Evolutionary conservation across 805 yeast species (phyloP).

Genomic region (Candida nanaspora): DNA sequence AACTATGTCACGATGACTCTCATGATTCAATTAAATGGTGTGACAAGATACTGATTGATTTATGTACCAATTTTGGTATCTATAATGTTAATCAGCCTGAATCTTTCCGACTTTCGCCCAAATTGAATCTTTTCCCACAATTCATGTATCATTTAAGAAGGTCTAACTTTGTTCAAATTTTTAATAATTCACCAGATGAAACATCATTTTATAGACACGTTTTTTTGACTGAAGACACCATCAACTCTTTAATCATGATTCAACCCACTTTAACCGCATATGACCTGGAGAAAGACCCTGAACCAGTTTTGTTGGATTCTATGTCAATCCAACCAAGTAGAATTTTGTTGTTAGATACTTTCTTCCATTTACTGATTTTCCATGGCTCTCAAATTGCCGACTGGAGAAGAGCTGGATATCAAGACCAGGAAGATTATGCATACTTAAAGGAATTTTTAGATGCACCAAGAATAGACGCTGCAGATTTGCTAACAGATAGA

Average conservation of each 20-base stretch:
- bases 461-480: conserved; percentile 58
- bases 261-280: conserved; percentile 62
- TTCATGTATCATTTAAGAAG: conserved; percentile 62
- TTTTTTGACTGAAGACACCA: conserved; percentile 53
- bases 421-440: conserved; percentile 51
- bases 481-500: conserved; percentile 55
- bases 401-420: conserved; percentile 61
- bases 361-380: conserved; percentile 60
- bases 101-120: conserved; percentile 42
- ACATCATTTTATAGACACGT: conserved; percentile 58
- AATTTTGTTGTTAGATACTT: conserved; percentile 56
- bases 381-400: conserved; percentile 63
- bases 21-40: conserved; percentile 41
- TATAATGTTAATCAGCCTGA: conserved; percentile 39
- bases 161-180: conserved; percentile 57
- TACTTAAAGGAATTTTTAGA: conserved; percentile 54
- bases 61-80: conserved; percentile 39
- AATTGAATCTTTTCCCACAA: conserved; percentile 54
- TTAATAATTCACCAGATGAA: conserved; percentile 69
- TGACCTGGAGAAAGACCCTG: conserved; percentile 43
- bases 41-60: conserved; percentile 39
- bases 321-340: conserved; percentile 50
- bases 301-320: conserved; percentile 58
- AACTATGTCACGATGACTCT: conserved; percentile 29
- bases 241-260: conserved; percentile 56